Percentiles rank a stretch among this genome's conserved stretches.
Conservation (phyloP, 352 stramenopile species). For the Pythium rhizo-oryzae region DNA sequence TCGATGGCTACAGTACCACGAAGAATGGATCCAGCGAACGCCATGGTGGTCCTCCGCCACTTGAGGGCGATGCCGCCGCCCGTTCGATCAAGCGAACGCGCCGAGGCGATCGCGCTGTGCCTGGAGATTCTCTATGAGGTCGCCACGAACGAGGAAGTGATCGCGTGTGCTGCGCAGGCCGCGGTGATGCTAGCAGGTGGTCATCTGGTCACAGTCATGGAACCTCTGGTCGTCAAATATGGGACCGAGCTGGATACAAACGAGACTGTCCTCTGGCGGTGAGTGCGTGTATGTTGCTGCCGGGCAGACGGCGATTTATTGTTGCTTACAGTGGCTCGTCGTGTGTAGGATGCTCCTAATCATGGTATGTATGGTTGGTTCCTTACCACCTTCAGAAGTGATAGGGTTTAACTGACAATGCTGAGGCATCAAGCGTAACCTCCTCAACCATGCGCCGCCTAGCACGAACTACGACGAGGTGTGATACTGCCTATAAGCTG, state of each 20-base stretch:
- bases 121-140: constrained; percentile 10
- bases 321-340: no score
- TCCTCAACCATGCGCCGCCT: constrained; percentile 7
- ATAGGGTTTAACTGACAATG: background rate
- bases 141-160: background rate
- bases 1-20: background rate
- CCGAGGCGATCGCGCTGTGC: constrained; percentile 13
- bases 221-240: constrained; percentile 1
- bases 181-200: constrained; percentile 14
- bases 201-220: background rate
- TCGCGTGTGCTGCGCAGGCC: background rate
- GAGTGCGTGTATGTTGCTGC: background rate
- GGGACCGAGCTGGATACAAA: background rate
- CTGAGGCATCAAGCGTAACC: constrained; percentile 1
- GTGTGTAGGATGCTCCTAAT: background rate
- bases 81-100: background rate
- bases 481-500: background rate
- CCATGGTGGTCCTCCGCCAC: constrained; percentile 11
- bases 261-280: constrained; percentile 21
- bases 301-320: no score
- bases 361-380: background rate
- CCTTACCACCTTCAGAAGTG: no score
- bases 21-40: background rate
- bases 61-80: constrained; percentile 14
- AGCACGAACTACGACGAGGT: constrained; percentile 17